Base-by-base conservation (phyloP, 768 basidiomycete species). In the Rhodosporidiobolus odoratus region DNA sequence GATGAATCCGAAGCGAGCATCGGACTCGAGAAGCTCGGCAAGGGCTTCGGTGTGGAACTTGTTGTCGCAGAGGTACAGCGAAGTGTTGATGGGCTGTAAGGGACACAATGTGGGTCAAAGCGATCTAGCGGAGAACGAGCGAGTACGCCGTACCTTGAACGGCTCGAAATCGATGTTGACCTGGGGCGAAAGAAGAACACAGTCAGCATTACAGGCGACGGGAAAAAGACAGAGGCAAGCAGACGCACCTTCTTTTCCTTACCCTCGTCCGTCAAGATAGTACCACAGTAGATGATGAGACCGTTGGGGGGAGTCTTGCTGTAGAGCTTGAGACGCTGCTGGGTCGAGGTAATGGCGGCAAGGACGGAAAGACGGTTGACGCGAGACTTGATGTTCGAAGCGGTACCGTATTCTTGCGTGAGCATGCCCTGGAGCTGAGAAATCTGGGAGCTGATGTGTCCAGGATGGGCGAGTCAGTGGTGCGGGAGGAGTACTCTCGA, bases 361-460 rank as follows among this genome's bases (percentile, higher is more conserved):
- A 98, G 85, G 34, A 99, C 96, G 50, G 96, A 99, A 27, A 96
- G 87, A 77, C 96, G 88, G 83, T 95, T 97, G 80, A 94, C 93
- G 68, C 96, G 91, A 72, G 93, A 96, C 81, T 99, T 99, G 84
- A 99, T 98, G 83, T 99, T 98, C 71, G 94, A 96, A n/a, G 96
- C 96, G 12, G 74, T 76, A 37, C 75, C 77, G 63, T 75, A 75
- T 65, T 76, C 96, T 80, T 95, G 93, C 63, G 95, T 97, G 79
- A 99, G 86, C 95, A 99, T 96, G 68, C 88, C 89, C 57, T 88
- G 89, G 74, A 89, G 88, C 70, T 92, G 88, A 45, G 94, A 94
- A 80, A 99, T 91, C 86, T 98, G 95, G 81, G 81, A 80, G 74
- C 78, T 80, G 69, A 16, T 41, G 34, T 27, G 32, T 1, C 32